phyloP scores from a whole-genome alignment of 306 rosid species.

The Mucuna pruriens region DNA sequence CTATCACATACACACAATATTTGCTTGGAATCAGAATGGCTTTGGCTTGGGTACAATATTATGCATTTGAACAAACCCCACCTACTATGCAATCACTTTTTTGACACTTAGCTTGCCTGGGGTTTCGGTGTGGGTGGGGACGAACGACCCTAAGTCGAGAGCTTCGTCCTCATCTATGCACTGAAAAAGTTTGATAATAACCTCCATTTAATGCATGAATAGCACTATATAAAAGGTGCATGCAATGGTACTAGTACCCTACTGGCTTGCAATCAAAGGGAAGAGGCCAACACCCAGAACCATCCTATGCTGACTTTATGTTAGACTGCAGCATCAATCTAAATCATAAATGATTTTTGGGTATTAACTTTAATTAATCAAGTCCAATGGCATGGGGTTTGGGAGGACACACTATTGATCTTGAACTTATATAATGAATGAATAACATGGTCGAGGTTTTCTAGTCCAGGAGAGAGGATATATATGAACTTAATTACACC shows the following conservation, averaged over 20 bases:
- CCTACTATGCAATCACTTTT: conserved; percentile 16
- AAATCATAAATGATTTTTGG: neutral
- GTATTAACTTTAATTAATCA: neutral
- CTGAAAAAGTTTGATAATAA: conserved; percentile 4
- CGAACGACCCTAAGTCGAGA: neutral
- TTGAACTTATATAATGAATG: neutral
- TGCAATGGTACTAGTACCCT: neutral
- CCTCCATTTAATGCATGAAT: conserved; percentile 29
- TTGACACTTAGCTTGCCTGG: neutral
- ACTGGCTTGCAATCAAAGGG: neutral
- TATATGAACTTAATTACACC: neutral
- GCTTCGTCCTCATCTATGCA: neutral
- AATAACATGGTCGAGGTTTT: neutral
- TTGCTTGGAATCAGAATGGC: conserved; percentile 1
- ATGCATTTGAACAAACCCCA: neutral
- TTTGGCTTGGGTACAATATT: conserved; percentile 4
- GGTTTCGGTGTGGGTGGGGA: conserved; percentile 2
- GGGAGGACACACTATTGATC: neutral
- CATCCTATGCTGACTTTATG: conserved; percentile 1
- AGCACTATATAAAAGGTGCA: neutral
- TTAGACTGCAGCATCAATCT: neutral
- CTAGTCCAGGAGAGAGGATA: neutral
- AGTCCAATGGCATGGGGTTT: neutral
- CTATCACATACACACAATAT: neutral
- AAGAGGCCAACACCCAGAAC: neutral